These are phyloP conservation scores for Beauveria sp. DNA, from an alignment of 2,329 filamentous ascomycete species.

Conservation along the genomic window DNA sequence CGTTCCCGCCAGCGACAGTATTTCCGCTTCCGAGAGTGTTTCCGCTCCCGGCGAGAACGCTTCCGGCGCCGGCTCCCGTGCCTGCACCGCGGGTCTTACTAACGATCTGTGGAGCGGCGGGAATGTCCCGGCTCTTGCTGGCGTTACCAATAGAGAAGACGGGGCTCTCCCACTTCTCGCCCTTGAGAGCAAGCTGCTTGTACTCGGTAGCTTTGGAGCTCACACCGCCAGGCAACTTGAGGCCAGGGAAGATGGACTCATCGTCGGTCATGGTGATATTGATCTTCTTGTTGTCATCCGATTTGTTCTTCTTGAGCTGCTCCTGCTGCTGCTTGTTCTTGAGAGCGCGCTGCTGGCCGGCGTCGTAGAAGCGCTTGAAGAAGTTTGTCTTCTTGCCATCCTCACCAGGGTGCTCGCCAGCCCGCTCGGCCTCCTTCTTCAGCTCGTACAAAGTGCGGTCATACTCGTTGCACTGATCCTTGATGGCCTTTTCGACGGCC, in stretches of 20 bases:
- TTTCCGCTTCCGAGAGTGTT: conserved; percentile 13
- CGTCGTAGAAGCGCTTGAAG: conserved; percentile 75
- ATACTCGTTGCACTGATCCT: conserved; percentile 67
- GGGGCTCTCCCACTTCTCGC: conserved; percentile 89
- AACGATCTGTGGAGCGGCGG: conserved; percentile 44
- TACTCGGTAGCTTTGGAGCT: conserved; percentile 92
- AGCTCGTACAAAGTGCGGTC: conserved; percentile 69
- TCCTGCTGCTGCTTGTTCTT: conserved; percentile 75
- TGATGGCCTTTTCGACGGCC: conserved; percentile 82
- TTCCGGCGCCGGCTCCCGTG: conserved; percentile 10
- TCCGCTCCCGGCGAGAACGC: conserved; percentile 13
- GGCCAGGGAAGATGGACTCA: conserved; percentile 81
- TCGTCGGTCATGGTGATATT: conserved; percentile 50
- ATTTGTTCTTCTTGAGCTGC: conserved; percentile 26
- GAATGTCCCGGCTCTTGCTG: conserved; percentile 63
- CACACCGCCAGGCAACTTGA: conserved; percentile 74
- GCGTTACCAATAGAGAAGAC: conserved; percentile 84
- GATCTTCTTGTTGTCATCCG: conserved; percentile 48
- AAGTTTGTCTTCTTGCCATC: conserved; percentile 72
- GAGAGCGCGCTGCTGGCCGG: conserved; percentile 64
- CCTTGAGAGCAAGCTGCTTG: conserved; percentile 77
- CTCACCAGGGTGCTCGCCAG: conserved; percentile 44
- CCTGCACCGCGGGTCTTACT: conserved; percentile 31
- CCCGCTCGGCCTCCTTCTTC: conserved; percentile 74
- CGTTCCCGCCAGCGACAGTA: conserved; percentile 11